Evolutionary conservation across 495 filamentous ascomycete genomes (phyloP).

Genomic region (Hamigera avellanea): DNA sequence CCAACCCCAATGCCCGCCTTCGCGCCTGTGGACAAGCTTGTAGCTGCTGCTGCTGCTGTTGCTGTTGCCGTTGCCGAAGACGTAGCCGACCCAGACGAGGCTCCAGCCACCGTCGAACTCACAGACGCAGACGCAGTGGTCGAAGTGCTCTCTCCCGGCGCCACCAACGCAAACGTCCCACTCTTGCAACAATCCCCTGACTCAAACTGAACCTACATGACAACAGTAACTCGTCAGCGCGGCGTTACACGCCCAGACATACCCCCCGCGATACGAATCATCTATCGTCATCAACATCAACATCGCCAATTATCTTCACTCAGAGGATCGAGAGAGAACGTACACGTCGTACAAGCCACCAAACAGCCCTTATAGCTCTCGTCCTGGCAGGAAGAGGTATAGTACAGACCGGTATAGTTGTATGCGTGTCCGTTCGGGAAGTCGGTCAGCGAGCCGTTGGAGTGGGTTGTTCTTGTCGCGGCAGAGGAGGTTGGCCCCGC

Average conservation of each 20-base stretch:
- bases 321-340: too few species aligned
- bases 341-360: background rate
- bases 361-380: background rate
- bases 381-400: background rate
- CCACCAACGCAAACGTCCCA: background rate
- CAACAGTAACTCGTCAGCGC: background rate
- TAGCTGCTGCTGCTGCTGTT: too few species aligned
- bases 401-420: constrained; percentile 2
- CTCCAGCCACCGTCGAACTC: too few species aligned
- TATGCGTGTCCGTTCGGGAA: background rate
- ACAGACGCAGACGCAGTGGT: too few species aligned
- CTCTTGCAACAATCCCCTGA: background rate
- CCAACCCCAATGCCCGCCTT: too few species aligned
- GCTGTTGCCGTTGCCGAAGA: too few species aligned
- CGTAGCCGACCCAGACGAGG: too few species aligned
- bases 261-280: background rate
- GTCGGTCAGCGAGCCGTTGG: background rate
- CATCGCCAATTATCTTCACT: too few species aligned
- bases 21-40: too few species aligned
- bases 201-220: background rate
- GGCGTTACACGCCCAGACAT: background rate
- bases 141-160: background rate
- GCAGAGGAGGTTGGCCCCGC: background rate
- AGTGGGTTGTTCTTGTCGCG: constrained; percentile 1
- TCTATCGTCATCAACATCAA: too few species aligned